Percentiles rank a stretch among this genome's conserved stretches.
phyloP scores from a whole-genome alignment of 2,329 filamentous ascomycete species.

The Diaporthe sp. region DNA sequence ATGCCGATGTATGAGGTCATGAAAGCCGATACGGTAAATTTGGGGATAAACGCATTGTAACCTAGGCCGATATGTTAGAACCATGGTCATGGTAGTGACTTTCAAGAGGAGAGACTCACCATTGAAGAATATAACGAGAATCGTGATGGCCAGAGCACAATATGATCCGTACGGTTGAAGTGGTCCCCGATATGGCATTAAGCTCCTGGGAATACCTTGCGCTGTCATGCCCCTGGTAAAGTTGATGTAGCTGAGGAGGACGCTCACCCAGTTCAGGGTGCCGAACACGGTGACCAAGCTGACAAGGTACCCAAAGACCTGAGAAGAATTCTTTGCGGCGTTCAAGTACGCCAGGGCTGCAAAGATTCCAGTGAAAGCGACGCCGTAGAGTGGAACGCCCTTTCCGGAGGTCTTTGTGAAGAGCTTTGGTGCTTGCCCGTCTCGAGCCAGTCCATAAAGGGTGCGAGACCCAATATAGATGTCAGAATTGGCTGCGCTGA shows the following conservation, averaged over 20 bases:
- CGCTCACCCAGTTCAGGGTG: constrained; percentile 59
- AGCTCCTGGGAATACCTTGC: constrained; percentile 46
- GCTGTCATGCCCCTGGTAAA: constrained; percentile 52
- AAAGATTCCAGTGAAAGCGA: constrained; percentile 53
- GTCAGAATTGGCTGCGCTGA: constrained; percentile 73
- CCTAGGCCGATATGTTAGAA: constrained; percentile 52
- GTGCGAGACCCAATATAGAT: constrained; percentile 62
- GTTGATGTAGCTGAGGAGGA: constrained; percentile 56
- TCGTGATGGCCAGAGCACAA: constrained; percentile 50
- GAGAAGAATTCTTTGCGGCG: constrained; percentile 51
- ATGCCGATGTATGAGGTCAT: constrained; percentile 68
- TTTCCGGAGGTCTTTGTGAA: constrained; percentile 51
- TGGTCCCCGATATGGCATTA: constrained; percentile 55
- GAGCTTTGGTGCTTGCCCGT: constrained; percentile 55
- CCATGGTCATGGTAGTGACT: no score
- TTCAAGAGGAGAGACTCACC: constrained; percentile 51
- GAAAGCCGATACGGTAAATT: constrained; percentile 74
- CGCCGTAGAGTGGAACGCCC: constrained; percentile 58
- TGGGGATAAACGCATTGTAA: constrained; percentile 24
- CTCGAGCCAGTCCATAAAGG: constrained; percentile 55
- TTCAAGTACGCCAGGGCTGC: constrained; percentile 58
- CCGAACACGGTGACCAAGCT: constrained; percentile 59
- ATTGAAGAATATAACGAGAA: constrained; percentile 71
- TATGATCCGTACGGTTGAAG: constrained; percentile 58
- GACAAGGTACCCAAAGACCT: constrained; percentile 59